Conservation (phyloP, 1,284 basidiomycete species). For the Apiotrichum veenhuisii region DNA sequence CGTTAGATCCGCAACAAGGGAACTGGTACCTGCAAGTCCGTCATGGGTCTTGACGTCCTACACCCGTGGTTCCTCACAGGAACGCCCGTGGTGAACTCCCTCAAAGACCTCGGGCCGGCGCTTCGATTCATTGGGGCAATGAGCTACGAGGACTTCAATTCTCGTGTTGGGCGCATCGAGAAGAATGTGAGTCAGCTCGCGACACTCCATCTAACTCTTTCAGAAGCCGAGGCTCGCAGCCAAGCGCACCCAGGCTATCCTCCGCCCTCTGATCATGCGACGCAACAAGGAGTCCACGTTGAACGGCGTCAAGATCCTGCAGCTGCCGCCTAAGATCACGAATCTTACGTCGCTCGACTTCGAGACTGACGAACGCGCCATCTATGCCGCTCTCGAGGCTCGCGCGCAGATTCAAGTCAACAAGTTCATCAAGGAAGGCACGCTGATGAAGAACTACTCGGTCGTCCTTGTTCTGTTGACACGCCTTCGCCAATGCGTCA, state of each 20-base stretch:
- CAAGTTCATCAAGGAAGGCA: slow-evolving; percentile 42
- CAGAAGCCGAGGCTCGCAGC: slow-evolving; percentile 36
- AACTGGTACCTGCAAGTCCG: slow-evolving; percentile 36
- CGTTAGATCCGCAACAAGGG: slow-evolving; percentile 32
- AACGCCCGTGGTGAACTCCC: slow-evolving; percentile 38
- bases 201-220: neutral
- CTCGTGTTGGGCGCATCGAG: slow-evolving; percentile 27
- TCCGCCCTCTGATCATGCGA: slow-evolving; percentile 36
- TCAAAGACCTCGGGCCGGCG: slow-evolving; percentile 22
- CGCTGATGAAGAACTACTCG: slow-evolving; percentile 46
- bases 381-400: slow-evolving; percentile 44
- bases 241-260: slow-evolving; percentile 40
- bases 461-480: slow-evolving; percentile 41
- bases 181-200: slow-evolving; percentile 17
- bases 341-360: slow-evolving; percentile 39
- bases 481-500: slow-evolving; percentile 36
- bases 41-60: slow-evolving; percentile 31
- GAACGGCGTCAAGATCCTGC: slow-evolving; percentile 41
- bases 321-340: slow-evolving; percentile 39
- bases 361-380: slow-evolving; percentile 42
- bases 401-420: slow-evolving; percentile 43
- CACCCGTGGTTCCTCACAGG: slow-evolving; percentile 45
- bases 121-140: slow-evolving; percentile 36
- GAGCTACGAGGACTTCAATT: slow-evolving; percentile 34
- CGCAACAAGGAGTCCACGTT: slow-evolving; percentile 46